Conservation (phyloP, 345 rosid species). For the Capsella bursapastoris region DNA sequence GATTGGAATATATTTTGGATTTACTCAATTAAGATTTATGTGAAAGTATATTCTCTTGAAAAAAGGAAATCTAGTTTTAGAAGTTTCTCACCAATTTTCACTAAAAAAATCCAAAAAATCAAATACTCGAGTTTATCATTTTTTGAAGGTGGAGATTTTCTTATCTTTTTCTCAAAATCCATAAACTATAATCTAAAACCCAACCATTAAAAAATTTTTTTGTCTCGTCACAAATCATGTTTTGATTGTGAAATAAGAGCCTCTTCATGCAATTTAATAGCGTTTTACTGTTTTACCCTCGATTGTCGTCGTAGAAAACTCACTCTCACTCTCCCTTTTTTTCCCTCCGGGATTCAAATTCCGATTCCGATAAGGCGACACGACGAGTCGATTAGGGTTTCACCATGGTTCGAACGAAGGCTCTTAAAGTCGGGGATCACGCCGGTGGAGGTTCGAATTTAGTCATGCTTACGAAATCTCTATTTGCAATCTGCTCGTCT, state of each 20-base stretch:
- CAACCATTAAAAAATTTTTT: too few relatives aligned
- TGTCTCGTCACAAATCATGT: neutral
- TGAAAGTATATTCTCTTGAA: too few relatives aligned
- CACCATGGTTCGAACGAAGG: slow-evolving; percentile 26
- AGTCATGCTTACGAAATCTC: slow-evolving; percentile 5
- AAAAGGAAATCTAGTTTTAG: too few relatives aligned
- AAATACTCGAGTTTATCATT: too few relatives aligned
- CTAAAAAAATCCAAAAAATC: too few relatives aligned
- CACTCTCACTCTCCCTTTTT: slow-evolving; percentile 2
- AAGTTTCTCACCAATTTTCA: too few relatives aligned
- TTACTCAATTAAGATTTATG: too few relatives aligned
- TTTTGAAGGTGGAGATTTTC: too few relatives aligned
- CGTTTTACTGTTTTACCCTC: slow-evolving; percentile 20
- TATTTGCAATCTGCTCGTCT: slow-evolving; percentile 2
- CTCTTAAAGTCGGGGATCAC: neutral
- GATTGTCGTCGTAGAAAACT: neutral
- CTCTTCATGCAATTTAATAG: neutral
- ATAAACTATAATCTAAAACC: too few relatives aligned
- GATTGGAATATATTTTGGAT: too few relatives aligned
- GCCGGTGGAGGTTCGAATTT: slow-evolving; percentile 35
- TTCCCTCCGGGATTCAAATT: slow-evolving; percentile 27
- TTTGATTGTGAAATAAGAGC: neutral
- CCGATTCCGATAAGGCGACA: slow-evolving; percentile 26
- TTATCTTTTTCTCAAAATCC: too few relatives aligned
- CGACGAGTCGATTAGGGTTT: slow-evolving; percentile 29